phyloP scores from a whole-genome alignment of 257 asterid genomes.

The Lycium ferocissimum region DNA sequence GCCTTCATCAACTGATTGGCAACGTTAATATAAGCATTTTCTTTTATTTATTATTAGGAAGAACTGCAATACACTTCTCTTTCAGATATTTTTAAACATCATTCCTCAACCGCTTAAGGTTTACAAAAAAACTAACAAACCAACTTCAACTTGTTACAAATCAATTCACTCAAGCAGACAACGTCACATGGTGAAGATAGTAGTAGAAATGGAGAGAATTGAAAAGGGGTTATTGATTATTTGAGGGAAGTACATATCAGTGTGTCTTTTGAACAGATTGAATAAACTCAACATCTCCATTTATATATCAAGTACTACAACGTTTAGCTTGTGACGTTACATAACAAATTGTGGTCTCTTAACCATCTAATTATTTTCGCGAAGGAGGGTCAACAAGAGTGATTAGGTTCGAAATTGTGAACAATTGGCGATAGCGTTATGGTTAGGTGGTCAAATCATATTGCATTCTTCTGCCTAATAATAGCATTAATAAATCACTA shows the following conservation, averaged over 20 bases:
- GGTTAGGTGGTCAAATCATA: neutral
- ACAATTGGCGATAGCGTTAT: neutral
- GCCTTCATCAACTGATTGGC: neutral
- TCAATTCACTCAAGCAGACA: neutral
- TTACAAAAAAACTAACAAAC: neutral
- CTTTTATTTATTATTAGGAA: too few relatives aligned
- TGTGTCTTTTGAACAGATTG: neutral
- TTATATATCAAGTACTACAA: neutral
- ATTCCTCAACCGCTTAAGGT: neutral
- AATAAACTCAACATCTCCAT: neutral
- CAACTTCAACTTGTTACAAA: neutral
- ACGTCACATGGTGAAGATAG: too few relatives aligned
- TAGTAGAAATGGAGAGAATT: too few relatives aligned
- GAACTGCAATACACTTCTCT: neutral
- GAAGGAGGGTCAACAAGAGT: neutral
- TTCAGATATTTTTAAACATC: neutral
- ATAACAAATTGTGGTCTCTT: neutral
- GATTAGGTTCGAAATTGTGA: neutral
- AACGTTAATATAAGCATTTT: neutral
- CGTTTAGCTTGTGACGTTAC: too few relatives aligned
- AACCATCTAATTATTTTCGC: neutral
- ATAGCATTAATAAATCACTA: neutral
- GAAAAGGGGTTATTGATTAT: too few relatives aligned
- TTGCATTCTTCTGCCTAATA: constrained; percentile 3
- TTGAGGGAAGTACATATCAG: neutral